Percentiles rank a stretch among this genome's conserved stretches.
Evolutionary conservation across 1,284 basidiomycete genomes (phyloP).

Genomic region (Porodaedalea pini): DNA sequence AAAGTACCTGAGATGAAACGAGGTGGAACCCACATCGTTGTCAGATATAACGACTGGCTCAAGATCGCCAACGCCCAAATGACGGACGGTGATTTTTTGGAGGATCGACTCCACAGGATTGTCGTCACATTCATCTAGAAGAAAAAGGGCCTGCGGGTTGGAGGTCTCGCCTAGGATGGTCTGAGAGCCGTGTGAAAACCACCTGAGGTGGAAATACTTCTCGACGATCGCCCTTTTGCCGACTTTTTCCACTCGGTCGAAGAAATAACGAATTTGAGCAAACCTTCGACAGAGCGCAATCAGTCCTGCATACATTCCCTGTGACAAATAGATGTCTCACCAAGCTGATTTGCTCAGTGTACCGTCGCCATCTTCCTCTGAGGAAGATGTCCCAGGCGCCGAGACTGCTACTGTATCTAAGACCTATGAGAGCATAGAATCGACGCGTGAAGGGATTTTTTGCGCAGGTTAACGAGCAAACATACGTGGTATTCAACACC

Average conservation of each 20-base stretch:
- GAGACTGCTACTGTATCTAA: slow-evolving; percentile 58
- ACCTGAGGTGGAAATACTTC: slow-evolving; percentile 60
- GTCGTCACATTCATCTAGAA: slow-evolving; percentile 52
- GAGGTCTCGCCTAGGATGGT: slow-evolving; percentile 61
- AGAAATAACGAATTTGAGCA: slow-evolving; percentile 57
- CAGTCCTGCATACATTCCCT: not conserved
- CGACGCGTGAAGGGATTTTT: not conserved
- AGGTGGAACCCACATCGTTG: slow-evolving; percentile 10
- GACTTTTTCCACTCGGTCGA: slow-evolving; percentile 34
- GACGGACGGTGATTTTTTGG: slow-evolving; percentile 48
- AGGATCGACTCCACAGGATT: slow-evolving; percentile 48
- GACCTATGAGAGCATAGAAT: slow-evolving; percentile 35
- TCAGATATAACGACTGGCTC: slow-evolving; percentile 41
- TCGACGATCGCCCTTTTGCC: slow-evolving; percentile 1
- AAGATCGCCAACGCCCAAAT: slow-evolving; percentile 38
- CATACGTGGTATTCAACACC: slow-evolving; percentile 50
- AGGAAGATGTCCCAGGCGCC: slow-evolving; percentile 8
- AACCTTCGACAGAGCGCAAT: slow-evolving; percentile 45
- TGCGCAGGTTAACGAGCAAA: slow-evolving; percentile 13
- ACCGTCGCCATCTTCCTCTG: slow-evolving; percentile 3
- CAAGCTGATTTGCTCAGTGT: not conserved
- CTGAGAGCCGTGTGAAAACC: slow-evolving; percentile 62
- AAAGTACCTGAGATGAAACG: slow-evolving; percentile 16
- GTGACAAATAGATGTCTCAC: not conserved
- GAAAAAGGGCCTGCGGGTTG: slow-evolving; percentile 54